Conservation (phyloP, 2,329 filamentous ascomycete genomes). For the Zarea fungicola region DNA sequence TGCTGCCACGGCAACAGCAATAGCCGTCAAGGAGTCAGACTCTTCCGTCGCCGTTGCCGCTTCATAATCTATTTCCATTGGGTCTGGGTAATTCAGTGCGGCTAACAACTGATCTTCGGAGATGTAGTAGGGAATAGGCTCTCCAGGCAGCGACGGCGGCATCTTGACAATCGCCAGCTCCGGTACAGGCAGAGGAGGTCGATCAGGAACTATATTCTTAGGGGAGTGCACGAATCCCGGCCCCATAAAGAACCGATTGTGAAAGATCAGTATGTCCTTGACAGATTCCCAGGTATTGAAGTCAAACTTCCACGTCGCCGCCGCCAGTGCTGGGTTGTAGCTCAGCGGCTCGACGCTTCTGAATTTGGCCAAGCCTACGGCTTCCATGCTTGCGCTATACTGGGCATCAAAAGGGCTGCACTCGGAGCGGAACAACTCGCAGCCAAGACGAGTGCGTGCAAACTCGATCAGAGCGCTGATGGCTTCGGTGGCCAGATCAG, state of each 20-base stretch:
- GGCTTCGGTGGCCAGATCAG: neutral
- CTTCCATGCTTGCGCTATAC: neutral
- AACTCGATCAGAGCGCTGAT: neutral
- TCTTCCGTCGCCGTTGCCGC: too few species aligned
- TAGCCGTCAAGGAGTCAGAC: too few species aligned
- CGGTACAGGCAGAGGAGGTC: neutral
- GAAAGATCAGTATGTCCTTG: neutral
- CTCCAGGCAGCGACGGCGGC: too few species aligned
- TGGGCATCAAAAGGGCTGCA: slow-evolving; percentile 1
- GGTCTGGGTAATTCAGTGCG: too few species aligned
- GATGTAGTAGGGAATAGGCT: too few species aligned
- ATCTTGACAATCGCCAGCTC: too few species aligned
- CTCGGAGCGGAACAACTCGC: neutral
- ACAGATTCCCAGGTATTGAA: neutral
- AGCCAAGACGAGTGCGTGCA: neutral
- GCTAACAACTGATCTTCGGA: too few species aligned
- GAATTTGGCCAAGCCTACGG: neutral
- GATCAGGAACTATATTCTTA: neutral
- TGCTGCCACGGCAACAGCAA: too few species aligned
- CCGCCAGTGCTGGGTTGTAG: neutral
- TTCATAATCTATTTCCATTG: too few species aligned
- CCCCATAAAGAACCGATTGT: neutral
- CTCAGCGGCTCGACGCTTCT: neutral
- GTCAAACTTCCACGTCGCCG: slow-evolving; percentile 3
- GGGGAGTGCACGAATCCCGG: neutral